A percentile compares a stretch with the other conserved stretches of the same genome.
These are phyloP conservation scores for Amphirosellinia nigrospora DNA, from an alignment of 495 filamentous ascomycete species.

Conservation along the genomic window DNA sequence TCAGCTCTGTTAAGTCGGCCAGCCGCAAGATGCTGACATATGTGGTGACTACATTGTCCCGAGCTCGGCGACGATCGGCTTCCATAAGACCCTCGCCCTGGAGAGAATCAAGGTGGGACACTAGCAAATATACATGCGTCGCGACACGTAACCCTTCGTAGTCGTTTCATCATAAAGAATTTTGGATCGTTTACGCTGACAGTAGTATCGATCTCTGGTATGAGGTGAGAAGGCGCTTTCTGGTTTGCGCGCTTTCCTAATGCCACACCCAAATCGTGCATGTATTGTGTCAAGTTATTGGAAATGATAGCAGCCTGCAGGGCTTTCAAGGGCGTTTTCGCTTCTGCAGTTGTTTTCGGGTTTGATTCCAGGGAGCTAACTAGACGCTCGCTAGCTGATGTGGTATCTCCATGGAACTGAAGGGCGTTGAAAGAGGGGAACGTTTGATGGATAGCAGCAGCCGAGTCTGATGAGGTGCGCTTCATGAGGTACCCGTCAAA, in stretches of 20 bases:
- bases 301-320: slow-evolving; percentile 71
- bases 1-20: slow-evolving; percentile 70
- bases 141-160: slow-evolving; percentile 65
- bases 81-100: slow-evolving; percentile 49
- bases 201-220: slow-evolving; percentile 44
- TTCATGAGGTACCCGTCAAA: slow-evolving; percentile 67
- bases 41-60: slow-evolving; percentile 73
- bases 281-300: slow-evolving; percentile 60
- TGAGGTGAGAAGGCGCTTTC: slow-evolving; percentile 53
- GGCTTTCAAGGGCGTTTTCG: slow-evolving; percentile 63
- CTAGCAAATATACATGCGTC: slow-evolving; percentile 62
- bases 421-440: slow-evolving; percentile 62
- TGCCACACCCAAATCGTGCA: slow-evolving; percentile 63
- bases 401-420: slow-evolving; percentile 58
- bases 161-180: slow-evolving; percentile 58
- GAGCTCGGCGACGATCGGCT: slow-evolving; percentile 38
- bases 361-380: slow-evolving; percentile 57
- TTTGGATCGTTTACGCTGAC: slow-evolving; percentile 45
- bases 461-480: slow-evolving; percentile 50
- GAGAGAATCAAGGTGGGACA: slow-evolving; percentile 58
- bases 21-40: slow-evolving; percentile 81
- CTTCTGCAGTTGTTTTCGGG: slow-evolving; percentile 53
- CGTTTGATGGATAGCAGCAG: slow-evolving; percentile 44
- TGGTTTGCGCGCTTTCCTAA: slow-evolving; percentile 61
- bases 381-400: slow-evolving; percentile 55